Evolutionary conservation across 768 basidiomycete genomes (phyloP), one percentile per base, ranked within the genome.

Genomic region (Gelatoporia subvermispora): DNA sequence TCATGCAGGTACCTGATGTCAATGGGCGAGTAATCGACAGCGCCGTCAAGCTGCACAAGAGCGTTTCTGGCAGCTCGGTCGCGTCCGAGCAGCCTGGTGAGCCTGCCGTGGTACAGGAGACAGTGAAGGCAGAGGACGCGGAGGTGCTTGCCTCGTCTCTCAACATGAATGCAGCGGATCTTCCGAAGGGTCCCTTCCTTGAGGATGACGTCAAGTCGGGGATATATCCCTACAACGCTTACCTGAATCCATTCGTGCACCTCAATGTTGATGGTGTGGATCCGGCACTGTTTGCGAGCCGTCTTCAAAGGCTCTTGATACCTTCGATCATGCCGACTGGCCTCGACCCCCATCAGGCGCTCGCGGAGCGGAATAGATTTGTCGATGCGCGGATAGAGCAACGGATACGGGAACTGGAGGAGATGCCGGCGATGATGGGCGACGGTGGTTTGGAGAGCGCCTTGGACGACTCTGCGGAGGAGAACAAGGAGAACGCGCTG

Each of bases 201-300:
- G 92, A 95, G 52, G 86, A 88, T 62, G 81, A 94, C 62, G 71
- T 78, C 45, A 74, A 79, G 49, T 93, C 91, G 0, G 79, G 81
- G 35, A 84, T 94, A 50, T 93, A 94, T 59, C 93, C 93, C 2
- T 94, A 93, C 72, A 95, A 95, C 64, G 85, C 93, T 17, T 94
- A 82, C 63, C 76, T 79, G 23, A 81, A 93, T 58, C 93, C 93
- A 11, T 86, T 94, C 64, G 74, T 83, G 3, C 85, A 90, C 53
- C 79, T 89, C 54, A 83, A 85, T 51, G 82, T 87, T 35, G 71
- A 76, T 21, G 54, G 78, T 24, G 79, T 81, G 44, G 81, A 82
- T 60, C 82, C 83, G 13, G 67, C 73, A 37, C 68, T 82, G 48
- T 84, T 81, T 56, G 80, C 83, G 1, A 85, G 85, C 23, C 83